Evolutionary conservation across 2,329 filamentous ascomycete species (phyloP).

Genomic region (Aspergillus arachidicola): DNA sequence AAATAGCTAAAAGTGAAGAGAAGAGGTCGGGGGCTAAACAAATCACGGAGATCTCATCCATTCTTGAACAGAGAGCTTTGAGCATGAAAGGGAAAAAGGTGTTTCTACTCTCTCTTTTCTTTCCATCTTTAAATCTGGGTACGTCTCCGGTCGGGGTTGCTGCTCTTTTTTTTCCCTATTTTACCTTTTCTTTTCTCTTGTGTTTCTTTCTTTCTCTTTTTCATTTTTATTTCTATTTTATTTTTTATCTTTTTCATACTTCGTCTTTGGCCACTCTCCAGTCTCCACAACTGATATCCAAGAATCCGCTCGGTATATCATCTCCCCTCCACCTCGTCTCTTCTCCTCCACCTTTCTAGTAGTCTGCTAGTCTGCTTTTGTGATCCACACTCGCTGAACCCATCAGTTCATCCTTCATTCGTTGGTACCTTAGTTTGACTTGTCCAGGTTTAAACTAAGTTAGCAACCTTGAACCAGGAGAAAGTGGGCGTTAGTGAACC

Average conservation of each 20-base stretch:
- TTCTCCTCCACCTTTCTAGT: conserved; percentile 5
- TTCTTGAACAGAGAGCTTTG: background rate
- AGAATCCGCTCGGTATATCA: conserved; percentile 5
- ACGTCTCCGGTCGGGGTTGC: conserved; percentile 11
- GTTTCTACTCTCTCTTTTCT: background rate
- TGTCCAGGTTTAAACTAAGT: conserved; percentile 10
- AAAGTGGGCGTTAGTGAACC: conserved; percentile 4
- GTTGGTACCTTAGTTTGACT: conserved; percentile 12
- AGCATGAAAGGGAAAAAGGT: background rate
- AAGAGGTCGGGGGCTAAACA: background rate
- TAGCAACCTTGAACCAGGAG: conserved; percentile 12
- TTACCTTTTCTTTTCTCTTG: background rate
- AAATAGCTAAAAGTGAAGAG: background rate
- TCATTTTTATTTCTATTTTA: background rate
- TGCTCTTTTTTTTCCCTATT: background rate
- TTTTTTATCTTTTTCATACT: background rate
- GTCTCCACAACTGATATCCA: conserved; percentile 1
- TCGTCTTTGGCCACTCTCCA: background rate
- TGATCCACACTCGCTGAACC: conserved; percentile 14
- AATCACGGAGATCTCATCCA: background rate
- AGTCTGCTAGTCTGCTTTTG: conserved; percentile 7
- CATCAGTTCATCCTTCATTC: conserved; percentile 17
- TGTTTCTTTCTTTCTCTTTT: background rate
- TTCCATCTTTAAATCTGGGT: background rate
- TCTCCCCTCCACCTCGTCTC: conserved; percentile 3